A percentile compares a stretch with the other conserved stretches of the same genome.
Evolutionary conservation across 192 early-diverging fungal species (phyloP).

Genomic region (Backusella tuberculispora): DNA sequence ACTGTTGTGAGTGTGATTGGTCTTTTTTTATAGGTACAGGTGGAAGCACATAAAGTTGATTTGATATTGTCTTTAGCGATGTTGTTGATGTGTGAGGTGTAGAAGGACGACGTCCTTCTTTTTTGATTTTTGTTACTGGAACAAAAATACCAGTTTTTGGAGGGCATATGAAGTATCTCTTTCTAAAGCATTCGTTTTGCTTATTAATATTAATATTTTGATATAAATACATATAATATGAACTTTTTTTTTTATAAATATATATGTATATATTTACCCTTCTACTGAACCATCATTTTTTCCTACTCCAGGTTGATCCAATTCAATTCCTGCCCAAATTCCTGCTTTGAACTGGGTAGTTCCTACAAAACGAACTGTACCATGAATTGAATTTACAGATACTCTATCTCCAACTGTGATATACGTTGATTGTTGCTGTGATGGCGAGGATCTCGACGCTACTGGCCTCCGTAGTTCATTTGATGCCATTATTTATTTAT

Average conservation of each 20-base stretch:
- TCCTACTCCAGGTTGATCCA: constrained; percentile 67
- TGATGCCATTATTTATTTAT: constrained; percentile 6
- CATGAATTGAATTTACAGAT: constrained; percentile 32
- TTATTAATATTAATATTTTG: neutral
- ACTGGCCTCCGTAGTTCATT: constrained; percentile 6
- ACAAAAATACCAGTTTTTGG: constrained; percentile 75
- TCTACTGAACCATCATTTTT: constrained; percentile 76
- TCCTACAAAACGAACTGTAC: constrained; percentile 69
- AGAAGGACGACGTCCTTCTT: constrained; percentile 1
- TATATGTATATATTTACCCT: constrained; percentile 45
- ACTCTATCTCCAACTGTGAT: constrained; percentile 16
- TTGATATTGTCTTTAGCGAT: constrained; percentile 2
- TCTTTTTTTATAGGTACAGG: constrained; percentile 21
- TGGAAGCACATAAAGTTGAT: neutral
- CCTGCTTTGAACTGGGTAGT: constrained; percentile 71
- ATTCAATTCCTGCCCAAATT: constrained; percentile 75
- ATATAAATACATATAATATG: neutral
- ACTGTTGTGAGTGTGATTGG: neutral
- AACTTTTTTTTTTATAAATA: neutral
- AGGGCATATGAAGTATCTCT: constrained; percentile 68
- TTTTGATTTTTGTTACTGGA: constrained; percentile 55
- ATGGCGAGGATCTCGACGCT: constrained; percentile 1
- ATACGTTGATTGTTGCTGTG: neutral
- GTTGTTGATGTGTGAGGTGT: constrained; percentile 10
- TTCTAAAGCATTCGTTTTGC: constrained; percentile 34